These are phyloP conservation scores for Aquilaria agallochum DNA, from an alignment of 441 rosid species.

Conservation along the genomic window DNA sequence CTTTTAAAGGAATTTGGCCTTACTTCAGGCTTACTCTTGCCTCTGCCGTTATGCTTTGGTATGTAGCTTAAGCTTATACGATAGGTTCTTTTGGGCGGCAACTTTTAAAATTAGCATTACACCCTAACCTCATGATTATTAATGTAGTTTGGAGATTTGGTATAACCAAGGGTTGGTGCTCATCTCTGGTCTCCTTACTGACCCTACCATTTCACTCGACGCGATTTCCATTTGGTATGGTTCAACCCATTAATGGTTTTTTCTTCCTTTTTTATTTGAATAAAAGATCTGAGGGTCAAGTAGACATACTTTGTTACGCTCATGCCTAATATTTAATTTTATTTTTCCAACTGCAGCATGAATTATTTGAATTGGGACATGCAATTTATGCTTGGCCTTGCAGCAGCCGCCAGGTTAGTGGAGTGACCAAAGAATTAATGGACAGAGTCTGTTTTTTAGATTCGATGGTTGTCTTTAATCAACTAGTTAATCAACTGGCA, in stretches of 20 bases:
- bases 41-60: constrained; percentile 94
- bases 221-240: constrained; percentile 88
- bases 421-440: background rate
- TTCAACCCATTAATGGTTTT: background rate
- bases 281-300: too few relatives aligned
- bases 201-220: constrained; percentile 77
- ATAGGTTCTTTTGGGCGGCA: too few relatives aligned
- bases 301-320: too few relatives aligned
- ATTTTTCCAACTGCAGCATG: constrained; percentile 36
- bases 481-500: too few relatives aligned
- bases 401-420: constrained; percentile 73
- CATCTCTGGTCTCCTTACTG: constrained; percentile 69
- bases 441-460: background rate
- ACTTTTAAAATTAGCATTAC: background rate
- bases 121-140: background rate
- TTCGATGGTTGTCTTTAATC: background rate
- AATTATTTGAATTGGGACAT: constrained; percentile 88
- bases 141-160: constrained; percentile 91
- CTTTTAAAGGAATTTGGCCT: constrained; percentile 90
- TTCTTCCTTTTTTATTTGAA: background rate
- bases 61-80: background rate
- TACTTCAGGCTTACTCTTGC: constrained; percentile 85
- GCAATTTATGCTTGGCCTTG: constrained; percentile 84
- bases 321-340: background rate
- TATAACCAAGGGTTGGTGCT: constrained; percentile 89